phyloP scores from a whole-genome alignment of 441 rosid species.

The Adansonia grandidieri region DNA sequence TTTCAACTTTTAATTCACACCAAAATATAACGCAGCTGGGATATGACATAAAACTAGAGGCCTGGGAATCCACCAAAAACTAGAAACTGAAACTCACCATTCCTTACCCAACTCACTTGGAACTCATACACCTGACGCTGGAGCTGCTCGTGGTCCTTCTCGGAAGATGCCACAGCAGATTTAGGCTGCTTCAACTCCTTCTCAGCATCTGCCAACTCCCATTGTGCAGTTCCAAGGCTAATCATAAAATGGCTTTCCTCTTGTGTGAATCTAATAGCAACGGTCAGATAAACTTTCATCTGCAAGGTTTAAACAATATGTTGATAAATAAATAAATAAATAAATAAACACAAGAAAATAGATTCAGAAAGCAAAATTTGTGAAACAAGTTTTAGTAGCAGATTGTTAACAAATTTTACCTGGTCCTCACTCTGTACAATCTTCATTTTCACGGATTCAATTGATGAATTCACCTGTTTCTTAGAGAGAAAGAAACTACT shows the following conservation, averaged over 20 bases:
- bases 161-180: conserved; percentile 69
- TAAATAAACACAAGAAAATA: background rate
- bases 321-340: background rate
- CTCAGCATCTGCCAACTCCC: conserved; percentile 88
- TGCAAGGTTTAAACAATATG: conserved; percentile 40
- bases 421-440: conserved; percentile 73
- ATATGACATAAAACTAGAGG: background rate
- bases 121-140: conserved; percentile 60
- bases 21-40: background rate
- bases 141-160: conserved; percentile 82
- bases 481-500: conserved; percentile 66
- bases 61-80: background rate
- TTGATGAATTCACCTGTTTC: conserved; percentile 67
- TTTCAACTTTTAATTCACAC: conserved; percentile 3
- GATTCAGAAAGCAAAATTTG: background rate
- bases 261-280: conserved; percentile 64
- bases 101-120: conserved; percentile 63
- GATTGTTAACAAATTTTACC: conserved; percentile 40
- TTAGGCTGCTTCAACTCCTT: conserved; percentile 86
- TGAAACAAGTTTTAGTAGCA: background rate
- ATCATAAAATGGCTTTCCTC: conserved; percentile 74
- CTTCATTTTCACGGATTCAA: conserved; percentile 65
- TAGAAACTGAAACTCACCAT: conserved; percentile 48
- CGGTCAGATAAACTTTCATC: conserved; percentile 75
- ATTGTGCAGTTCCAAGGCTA: conserved; percentile 66